Evolutionary conservation across 148 eudicot species (phyloP), one percentile per base, ranked within the genome.

Genomic region (Rhododendron williamsianum): DNA sequence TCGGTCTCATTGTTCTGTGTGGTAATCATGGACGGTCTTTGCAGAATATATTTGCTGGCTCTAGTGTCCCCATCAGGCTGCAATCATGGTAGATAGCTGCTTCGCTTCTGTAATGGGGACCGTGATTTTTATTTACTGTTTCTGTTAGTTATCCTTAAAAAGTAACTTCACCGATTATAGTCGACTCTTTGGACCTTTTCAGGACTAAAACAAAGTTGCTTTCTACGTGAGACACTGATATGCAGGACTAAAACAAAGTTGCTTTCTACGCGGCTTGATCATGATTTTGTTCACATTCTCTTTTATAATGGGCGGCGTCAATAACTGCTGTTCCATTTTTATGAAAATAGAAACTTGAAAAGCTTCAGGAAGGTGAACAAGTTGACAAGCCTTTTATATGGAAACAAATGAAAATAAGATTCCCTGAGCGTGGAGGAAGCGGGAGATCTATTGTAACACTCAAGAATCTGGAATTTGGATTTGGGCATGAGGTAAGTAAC

Each of bases 361-460:
- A 93, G 89, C 98, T 96, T 86, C 95, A 92, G 89, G 96, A 93
- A 25, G 98, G 88, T 88, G 99, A 97, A 86, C 96, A 89, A 83
- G 90, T 97, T 83, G 98, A 95, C 89, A 97, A 97, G 92, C 98
- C 99, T 78, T 97, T 97, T 87, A 92, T 97, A 85, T 84, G 98
- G 84, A 97, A 97, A 84, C 99, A 97, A 90, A 94, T 95, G 93
- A 97, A 93, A 90, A 97, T 97, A 78, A 92, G 94, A 87, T 97
- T 97, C 84, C 99, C 99, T 81, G 96, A 95, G 89, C 99, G 94
- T 81, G 98, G 97, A 74, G 93, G 91, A 88, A 97, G 99, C 38
- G 99, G 99, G 81, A 91, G 93, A 87, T 87, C 93, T 49, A 98
- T 95, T 72, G 91, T 89, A 49, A 80, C 92, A 18, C 85, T 97